phyloP scores from a whole-genome alignment of 441 rosid species.

The Erodium chrysanthum region DNA sequence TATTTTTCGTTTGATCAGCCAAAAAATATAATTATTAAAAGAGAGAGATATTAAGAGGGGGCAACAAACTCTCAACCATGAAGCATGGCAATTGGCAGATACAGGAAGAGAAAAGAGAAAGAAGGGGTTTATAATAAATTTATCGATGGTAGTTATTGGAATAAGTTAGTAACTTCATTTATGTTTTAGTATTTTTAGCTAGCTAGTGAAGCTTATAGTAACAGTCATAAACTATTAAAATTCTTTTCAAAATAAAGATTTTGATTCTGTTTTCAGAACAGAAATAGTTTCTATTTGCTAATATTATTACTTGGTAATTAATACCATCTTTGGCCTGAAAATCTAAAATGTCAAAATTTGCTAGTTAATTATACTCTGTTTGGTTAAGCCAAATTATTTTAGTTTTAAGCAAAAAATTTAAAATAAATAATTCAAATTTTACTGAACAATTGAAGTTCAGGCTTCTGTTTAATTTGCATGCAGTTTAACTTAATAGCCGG shows the following conservation, averaged over 20 bases:
- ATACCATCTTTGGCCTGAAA: neutral
- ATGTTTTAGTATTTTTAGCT: neutral
- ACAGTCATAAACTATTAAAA: neutral
- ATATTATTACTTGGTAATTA: neutral
- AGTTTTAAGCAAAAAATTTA: too few species aligned
- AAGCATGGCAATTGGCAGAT: too few species aligned
- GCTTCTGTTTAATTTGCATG: neutral
- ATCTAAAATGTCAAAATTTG: neutral
- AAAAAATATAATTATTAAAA: too few species aligned
- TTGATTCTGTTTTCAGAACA: neutral
- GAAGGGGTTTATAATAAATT: neutral
- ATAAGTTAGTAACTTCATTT: neutral
- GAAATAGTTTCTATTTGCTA: neutral
- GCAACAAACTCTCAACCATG: too few species aligned
- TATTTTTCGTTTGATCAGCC: too few species aligned
- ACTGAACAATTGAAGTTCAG: neutral
- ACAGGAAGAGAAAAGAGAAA: too few species aligned
- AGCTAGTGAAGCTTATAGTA: neutral
- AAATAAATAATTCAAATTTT: neutral
- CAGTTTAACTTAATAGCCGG: neutral
- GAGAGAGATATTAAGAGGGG: too few species aligned
- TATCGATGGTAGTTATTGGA: neutral
- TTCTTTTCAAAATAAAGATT: too few species aligned
- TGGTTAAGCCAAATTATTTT: neutral
- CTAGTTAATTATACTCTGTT: neutral